Percentiles rank a stretch among this genome's conserved stretches.
Conservation (phyloP, 129 eudicot species). For the Heracleum sosnowskyi region DNA sequence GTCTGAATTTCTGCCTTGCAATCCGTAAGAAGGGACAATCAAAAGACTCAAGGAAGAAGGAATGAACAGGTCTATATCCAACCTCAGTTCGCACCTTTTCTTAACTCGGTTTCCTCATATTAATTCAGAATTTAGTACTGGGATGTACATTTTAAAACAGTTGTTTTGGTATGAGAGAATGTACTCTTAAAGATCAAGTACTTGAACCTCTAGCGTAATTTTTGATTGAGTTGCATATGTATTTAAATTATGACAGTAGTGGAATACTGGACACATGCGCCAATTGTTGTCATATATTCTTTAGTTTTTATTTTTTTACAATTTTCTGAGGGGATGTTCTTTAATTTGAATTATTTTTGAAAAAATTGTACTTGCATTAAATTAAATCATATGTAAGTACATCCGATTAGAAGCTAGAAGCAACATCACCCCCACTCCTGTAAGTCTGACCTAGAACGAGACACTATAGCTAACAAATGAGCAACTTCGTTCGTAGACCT, state of each 20-base stretch:
- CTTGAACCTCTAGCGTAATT: neutral
- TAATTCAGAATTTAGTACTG: neutral
- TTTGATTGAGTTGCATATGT: neutral
- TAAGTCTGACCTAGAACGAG: too few relatives aligned
- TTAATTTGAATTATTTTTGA: too few relatives aligned
- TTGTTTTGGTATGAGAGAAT: neutral
- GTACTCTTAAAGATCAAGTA: neutral
- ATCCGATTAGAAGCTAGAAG: too few relatives aligned
- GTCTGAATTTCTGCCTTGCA: constrained; percentile 42
- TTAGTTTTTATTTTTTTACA: neutral
- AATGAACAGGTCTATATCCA: constrained; percentile 4
- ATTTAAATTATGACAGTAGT: neutral
- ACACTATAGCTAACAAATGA: too few relatives aligned
- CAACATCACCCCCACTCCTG: too few relatives aligned
- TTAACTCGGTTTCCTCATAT: neutral
- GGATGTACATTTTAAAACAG: neutral
- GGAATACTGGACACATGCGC: neutral
- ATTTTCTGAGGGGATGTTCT: too few relatives aligned
- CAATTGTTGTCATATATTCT: neutral
- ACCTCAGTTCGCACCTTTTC: neutral
- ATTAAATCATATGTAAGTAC: too few relatives aligned
- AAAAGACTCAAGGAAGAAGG: constrained; percentile 62
- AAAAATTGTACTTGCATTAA: too few relatives aligned
- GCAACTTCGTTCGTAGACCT: too few relatives aligned
- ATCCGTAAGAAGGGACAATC: constrained; percentile 69